Conservation (phyloP, 148 eudicot species). For the Arbutus unedo region DNA sequence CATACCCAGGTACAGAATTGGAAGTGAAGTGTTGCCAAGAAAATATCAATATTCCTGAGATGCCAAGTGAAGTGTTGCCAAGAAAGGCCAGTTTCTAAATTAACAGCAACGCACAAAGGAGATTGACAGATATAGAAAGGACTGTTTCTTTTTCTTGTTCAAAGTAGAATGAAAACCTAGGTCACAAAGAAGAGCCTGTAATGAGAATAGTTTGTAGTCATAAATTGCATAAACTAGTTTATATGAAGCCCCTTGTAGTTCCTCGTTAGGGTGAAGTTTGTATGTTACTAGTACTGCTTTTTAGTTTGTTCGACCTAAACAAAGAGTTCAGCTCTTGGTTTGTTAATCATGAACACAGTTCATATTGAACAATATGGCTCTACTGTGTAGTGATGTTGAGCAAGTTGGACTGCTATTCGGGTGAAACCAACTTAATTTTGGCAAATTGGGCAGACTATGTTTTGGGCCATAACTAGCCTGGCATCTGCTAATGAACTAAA, state of each 20-base stretch:
- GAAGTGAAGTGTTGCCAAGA: background rate
- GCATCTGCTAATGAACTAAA: background rate
- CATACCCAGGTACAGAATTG: background rate
- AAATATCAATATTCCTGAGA: background rate
- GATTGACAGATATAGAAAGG: background rate
- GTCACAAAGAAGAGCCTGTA: background rate
- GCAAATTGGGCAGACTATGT: background rate
- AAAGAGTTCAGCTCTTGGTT: background rate
- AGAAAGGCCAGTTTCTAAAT: background rate
- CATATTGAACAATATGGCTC: background rate
- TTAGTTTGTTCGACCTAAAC: background rate
- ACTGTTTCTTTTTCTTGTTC: background rate
- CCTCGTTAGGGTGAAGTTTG: background rate
- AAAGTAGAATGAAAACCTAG: background rate
- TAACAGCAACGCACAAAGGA: background rate
- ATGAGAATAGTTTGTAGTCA: background rate
- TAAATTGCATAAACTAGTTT: background rate
- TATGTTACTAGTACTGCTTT: no score
- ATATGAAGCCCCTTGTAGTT: slow-evolving; percentile 1
- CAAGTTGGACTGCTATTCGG: background rate
- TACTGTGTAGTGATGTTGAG: background rate
- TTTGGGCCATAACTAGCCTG: background rate
- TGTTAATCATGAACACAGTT: background rate
- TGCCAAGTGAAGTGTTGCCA: no score
- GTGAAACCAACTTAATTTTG: background rate